phyloP scores from a whole-genome alignment of 2,329 filamentous ascomycete genomes.

The Blumeria hordei region DNA sequence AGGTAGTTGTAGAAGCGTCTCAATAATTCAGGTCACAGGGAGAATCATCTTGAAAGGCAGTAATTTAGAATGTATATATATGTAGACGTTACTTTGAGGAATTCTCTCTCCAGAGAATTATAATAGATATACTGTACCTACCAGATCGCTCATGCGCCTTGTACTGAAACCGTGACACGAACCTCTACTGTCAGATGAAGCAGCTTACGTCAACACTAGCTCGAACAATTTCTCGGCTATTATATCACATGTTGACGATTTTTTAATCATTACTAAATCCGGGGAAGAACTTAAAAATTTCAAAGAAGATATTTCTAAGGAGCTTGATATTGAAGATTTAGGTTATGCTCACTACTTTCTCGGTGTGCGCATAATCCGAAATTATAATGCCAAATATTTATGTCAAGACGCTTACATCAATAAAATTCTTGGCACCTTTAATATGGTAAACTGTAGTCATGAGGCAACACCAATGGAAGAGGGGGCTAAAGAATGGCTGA shows the following conservation, averaged over 20 bases:
- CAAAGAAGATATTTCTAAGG: background rate
- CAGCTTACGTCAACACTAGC: background rate
- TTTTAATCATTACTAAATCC: background rate
- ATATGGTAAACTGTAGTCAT: background rate
- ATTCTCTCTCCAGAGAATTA: too few relatives aligned
- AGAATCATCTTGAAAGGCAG: too few relatives aligned
- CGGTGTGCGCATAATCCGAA: background rate
- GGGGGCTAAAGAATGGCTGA: background rate
- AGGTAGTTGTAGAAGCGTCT: too few relatives aligned
- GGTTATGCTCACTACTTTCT: background rate
- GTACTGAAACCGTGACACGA: too few relatives aligned
- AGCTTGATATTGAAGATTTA: background rate
- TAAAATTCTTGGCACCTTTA: background rate
- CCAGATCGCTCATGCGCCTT: too few relatives aligned
- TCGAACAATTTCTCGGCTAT: background rate
- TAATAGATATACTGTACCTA: too few relatives aligned
- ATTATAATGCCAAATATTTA: background rate
- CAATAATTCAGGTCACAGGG: too few relatives aligned
- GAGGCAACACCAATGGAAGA: background rate
- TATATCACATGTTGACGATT: background rate
- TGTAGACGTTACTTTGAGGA: too few relatives aligned
- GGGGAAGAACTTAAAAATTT: background rate
- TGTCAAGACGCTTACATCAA: slow-evolving; percentile 1
- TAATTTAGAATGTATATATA: too few relatives aligned
- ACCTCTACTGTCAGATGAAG: background rate